Conservation (phyloP, 148 eudicot species). For the Spergularia bocconei region DNA sequence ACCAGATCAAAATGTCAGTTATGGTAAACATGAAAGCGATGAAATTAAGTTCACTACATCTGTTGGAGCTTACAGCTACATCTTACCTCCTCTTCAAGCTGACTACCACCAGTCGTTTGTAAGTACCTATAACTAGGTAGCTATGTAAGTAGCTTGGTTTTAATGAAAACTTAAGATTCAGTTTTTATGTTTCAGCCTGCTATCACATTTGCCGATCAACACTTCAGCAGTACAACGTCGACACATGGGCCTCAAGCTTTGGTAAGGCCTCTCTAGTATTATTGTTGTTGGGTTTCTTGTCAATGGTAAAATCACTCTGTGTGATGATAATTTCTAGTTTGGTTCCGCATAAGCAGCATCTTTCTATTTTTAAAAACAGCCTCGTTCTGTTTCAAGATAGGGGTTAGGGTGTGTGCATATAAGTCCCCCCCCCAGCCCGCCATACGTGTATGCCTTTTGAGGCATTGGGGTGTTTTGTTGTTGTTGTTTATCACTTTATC, state of each 20-base stretch:
- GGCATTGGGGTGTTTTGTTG: too few species aligned
- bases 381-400: too few species aligned
- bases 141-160: background rate
- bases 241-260: constrained; percentile 45
- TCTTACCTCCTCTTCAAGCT: constrained; percentile 40
- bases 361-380: background rate
- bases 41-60: constrained; percentile 19
- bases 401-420: too few species aligned
- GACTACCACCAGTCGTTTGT: constrained; percentile 45
- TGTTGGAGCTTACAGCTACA: constrained; percentile 34
- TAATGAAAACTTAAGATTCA: background rate
- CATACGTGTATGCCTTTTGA: too few species aligned
- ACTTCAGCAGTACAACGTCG: constrained; percentile 32
- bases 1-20: constrained; percentile 30
- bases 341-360: background rate
- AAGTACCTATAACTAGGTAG: constrained; percentile 21
- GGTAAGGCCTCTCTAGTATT: constrained; percentile 36
- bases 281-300: background rate
- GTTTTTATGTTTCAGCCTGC: constrained; percentile 43
- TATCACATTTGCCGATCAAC: constrained; percentile 43
- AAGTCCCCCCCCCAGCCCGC: too few species aligned
- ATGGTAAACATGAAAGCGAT: constrained; percentile 31
- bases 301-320: background rate
- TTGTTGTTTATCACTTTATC: too few species aligned
- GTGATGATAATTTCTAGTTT: background rate